A percentile compares a stretch with the other conserved stretches of the same genome.
These are phyloP conservation scores for Ophiostoma ips DNA, from an alignment of 2,329 filamentous ascomycete genomes.

Conservation along the genomic window DNA sequence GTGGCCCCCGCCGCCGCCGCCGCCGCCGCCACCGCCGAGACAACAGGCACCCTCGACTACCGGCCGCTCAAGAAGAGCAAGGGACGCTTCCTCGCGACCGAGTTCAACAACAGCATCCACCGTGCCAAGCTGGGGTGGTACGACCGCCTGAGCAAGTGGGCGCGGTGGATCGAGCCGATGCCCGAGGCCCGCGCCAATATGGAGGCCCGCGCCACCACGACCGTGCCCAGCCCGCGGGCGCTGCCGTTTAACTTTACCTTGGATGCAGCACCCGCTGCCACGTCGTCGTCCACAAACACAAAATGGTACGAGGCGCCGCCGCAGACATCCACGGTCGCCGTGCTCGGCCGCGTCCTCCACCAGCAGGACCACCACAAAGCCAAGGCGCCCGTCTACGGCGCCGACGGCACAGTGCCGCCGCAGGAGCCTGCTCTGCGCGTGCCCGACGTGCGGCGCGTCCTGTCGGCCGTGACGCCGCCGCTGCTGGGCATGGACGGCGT, in stretches of 20 bases:
- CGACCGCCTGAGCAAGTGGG: slow-evolving; percentile 16
- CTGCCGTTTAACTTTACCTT: slow-evolving; percentile 2
- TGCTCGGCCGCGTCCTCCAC: slow-evolving; percentile 39
- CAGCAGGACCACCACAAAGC: not conserved
- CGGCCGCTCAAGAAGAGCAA: not conserved
- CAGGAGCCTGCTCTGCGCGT: not conserved
- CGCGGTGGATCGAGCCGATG: slow-evolving; percentile 11
- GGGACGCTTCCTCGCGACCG: slow-evolving; percentile 21
- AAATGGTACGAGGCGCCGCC: slow-evolving; percentile 4
- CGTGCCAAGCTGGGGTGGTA: slow-evolving; percentile 24
- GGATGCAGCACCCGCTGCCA: not conserved
- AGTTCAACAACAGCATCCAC: slow-evolving; percentile 17
- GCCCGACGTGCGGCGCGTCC: slow-evolving; percentile 20
- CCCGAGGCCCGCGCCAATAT: not conserved
- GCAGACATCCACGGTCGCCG: slow-evolving; percentile 19
- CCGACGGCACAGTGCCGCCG: not conserved
- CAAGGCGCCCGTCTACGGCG: not conserved
- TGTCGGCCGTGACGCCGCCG: slow-evolving; percentile 34
- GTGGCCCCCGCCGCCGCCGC: slow-evolving; percentile 1
- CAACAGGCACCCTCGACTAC: slow-evolving; percentile 14
- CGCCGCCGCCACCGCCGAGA: not conserved
- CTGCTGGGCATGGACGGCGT: slow-evolving; percentile 27
- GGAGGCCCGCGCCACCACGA: not conserved
- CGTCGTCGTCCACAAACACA: not conserved
- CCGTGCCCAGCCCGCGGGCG: not conserved